phyloP scores from a whole-genome alignment of 2,329 filamentous ascomycete genomes.

The Tolypocladium capitatum region DNA sequence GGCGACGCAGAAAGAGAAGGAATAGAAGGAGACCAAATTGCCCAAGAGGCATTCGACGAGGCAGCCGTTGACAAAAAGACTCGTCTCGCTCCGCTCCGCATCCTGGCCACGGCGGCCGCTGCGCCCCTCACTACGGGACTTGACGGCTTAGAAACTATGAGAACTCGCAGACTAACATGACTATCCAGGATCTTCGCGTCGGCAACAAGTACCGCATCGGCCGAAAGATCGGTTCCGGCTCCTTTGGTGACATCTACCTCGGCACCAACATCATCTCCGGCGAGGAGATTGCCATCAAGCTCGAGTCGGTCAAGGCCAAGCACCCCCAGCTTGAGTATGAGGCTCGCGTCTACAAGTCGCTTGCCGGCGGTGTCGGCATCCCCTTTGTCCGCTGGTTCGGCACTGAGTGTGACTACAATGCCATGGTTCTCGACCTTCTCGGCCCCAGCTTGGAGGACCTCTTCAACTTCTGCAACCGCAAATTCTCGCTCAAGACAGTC shows the following conservation, averaged over 20 bases:
- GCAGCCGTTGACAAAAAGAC: background rate
- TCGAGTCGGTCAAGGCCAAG: constrained; percentile 98
- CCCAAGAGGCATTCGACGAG: background rate
- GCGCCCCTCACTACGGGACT: background rate
- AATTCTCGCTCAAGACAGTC: constrained; percentile 98
- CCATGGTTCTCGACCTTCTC: constrained; percentile 96
- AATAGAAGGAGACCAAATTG: background rate
- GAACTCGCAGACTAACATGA: constrained; percentile 7
- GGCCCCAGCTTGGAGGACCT: constrained; percentile 93
- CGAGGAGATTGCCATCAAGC: constrained; percentile 99
- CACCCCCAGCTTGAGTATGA: constrained; percentile 98
- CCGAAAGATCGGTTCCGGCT: constrained; percentile 95
- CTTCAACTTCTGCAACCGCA: constrained; percentile 99
- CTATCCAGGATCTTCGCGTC: constrained; percentile 78
- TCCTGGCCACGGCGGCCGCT: background rate
- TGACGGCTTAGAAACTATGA: background rate
- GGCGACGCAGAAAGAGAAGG: background rate
- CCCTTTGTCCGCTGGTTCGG: constrained; percentile 99
- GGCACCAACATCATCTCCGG: constrained; percentile 99
- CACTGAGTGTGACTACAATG: constrained; percentile 99
- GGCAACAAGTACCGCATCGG: constrained; percentile 99
- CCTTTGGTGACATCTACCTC: constrained; percentile 96
- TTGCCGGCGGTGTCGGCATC: constrained; percentile 93
- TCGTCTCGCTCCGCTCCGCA: background rate
- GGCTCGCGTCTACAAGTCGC: constrained; percentile 79